Conservation (phyloP, 495 filamentous ascomycete genomes). For the Daldinia decipiens region DNA sequence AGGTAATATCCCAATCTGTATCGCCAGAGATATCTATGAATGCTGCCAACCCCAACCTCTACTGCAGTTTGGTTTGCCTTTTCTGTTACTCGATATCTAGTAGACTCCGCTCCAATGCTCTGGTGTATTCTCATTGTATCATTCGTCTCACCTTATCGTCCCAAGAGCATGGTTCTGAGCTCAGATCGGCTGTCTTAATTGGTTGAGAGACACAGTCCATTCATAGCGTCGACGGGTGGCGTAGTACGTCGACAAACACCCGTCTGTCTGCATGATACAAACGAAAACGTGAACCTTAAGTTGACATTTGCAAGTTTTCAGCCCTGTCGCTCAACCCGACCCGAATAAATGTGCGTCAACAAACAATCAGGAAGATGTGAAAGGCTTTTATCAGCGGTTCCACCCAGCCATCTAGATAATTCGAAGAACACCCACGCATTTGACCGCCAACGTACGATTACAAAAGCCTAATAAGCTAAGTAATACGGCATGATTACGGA, state of each 20-base stretch:
- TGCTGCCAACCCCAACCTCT: constrained; percentile 7
- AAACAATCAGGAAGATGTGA: constrained; percentile 2
- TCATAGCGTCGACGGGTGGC: constrained; percentile 9
- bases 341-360: background rate
- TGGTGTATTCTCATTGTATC: constrained; percentile 20
- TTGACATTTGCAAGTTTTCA: constrained; percentile 22
- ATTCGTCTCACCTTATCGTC: constrained; percentile 22
- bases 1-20: background rate
- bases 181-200: constrained; percentile 11
- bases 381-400: background rate
- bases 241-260: constrained; percentile 5
- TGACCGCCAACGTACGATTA: background rate
- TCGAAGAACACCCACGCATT: background rate
- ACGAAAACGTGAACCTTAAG: constrained; percentile 7
- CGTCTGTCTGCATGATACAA: constrained; percentile 12
- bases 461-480: background rate
- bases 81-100: background rate
- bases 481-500: background rate
- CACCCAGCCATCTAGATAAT: background rate
- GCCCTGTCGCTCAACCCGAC: constrained; percentile 5
- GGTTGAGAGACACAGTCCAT: constrained; percentile 1
- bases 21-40: background rate
- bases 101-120: background rate
- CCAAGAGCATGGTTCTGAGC: constrained; percentile 11
- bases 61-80: constrained; percentile 13